Percentiles rank a stretch among this genome's conserved stretches.
Evolutionary conservation across 208 protist genomes (phyloP).

Genomic region (Entamoeba invadens): DNA sequence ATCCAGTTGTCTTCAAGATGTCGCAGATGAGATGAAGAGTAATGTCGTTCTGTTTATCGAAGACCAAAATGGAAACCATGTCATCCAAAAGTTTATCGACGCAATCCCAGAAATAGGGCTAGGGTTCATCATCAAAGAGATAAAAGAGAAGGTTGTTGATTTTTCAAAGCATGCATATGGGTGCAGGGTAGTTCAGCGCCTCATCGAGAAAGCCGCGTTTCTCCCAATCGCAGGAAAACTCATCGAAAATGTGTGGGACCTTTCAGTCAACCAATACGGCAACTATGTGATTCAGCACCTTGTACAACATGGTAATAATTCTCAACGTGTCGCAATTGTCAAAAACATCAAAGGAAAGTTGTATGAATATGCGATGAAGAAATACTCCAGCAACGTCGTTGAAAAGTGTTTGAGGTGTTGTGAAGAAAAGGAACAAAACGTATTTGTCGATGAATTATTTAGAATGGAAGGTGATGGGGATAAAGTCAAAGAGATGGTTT

Average conservation of each 20-base stretch:
- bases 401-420: neutral
- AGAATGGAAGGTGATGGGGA: neutral
- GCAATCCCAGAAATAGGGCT: conserved; percentile 59
- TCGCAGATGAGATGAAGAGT: conserved; percentile 69
- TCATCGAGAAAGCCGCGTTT: conserved; percentile 75
- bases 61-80: conserved; percentile 97
- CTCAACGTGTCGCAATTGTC: neutral
- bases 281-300: conserved; percentile 23
- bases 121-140: conserved; percentile 81
- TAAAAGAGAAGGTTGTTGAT: conserved; percentile 40
- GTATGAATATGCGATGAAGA: neutral
- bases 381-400: conserved; percentile 7
- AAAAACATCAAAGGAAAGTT: neutral
- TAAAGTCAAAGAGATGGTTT: neutral
- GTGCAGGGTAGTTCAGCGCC: conserved; percentile 92
- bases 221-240: conserved; percentile 39
- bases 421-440: neutral
- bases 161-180: conserved; percentile 92
- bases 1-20: neutral
- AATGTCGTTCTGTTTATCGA: conserved; percentile 81
- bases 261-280: conserved; percentile 15
- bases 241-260: neutral
- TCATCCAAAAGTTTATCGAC: conserved; percentile 96
- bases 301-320: neutral
- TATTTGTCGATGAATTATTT: neutral